Evolutionary conservation across 805 yeast species (phyloP), one percentile per base, ranked within the genome.

Genomic region (Ascoidea tarda): DNA sequence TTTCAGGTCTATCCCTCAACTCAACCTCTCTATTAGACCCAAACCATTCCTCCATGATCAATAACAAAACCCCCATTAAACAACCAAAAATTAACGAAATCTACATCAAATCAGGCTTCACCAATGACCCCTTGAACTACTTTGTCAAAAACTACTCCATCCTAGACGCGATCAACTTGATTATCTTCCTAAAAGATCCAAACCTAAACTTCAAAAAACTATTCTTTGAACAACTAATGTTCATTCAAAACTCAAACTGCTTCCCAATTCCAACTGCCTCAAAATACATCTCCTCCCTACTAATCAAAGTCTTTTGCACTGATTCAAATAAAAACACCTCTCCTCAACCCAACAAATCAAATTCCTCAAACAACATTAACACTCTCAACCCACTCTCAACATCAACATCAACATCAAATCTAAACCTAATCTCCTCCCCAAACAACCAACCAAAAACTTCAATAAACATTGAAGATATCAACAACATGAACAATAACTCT

Each of bases 151-250:
- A 74, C 51, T 78, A 72, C 60, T 63, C 79, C 5, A 63, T 79
- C 31, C 67, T 79, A 49, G 72, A 76, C 49, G 74, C 80, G 2
- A 70, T 77, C 65, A 81, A 79, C 59, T 65, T 82, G 50, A 70
- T 74, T 55, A 68, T 72, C 45, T 81, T 83, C 60, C 64, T 82
- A 46, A 74, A 74, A 54, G 78, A 75, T 57, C 71, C 81, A 16
- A 79, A 79, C 60, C 71, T 78, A 61, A 68, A 81, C 0, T 83
- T 83, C 66, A 79, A 76, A 55, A 82, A 82, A 64, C 66, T 72
- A 33, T 80, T 74, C 60, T 78, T 76, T 52, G 87, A 84, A 61
- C 87, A 82, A 58, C 67, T 80, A 49, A 69, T 84, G 66, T 81
- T 84, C 71, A 77, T 80, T 49, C 72, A 75, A 52, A 72, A 71